Conservation (phyloP, 768 basidiomycete genomes). For the Mycena vitilis region DNA sequence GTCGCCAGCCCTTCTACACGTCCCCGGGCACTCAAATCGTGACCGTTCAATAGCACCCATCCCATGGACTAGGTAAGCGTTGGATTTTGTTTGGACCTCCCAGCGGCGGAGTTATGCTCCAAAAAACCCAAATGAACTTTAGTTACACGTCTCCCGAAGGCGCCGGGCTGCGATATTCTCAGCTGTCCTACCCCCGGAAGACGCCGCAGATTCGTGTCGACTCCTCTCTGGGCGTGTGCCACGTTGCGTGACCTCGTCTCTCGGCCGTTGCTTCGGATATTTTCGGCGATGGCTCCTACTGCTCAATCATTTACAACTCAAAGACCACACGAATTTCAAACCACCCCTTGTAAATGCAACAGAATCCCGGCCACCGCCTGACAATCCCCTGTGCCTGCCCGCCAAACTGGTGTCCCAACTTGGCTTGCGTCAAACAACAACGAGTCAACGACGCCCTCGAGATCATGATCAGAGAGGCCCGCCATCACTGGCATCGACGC, state of each 20-base stretch:
- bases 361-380: too few species aligned
- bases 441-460: conserved; percentile 3
- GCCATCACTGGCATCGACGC: conserved; percentile 5
- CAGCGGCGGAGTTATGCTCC: neutral
- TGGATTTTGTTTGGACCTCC: neutral
- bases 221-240: neutral
- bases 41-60: conserved; percentile 1
- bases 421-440: neutral
- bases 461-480: conserved; percentile 17
- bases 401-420: neutral
- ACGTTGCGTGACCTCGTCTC: neutral
- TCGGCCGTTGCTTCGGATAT: conserved; percentile 1
- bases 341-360: neutral
- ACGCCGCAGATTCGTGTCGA: neutral
- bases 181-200: neutral
- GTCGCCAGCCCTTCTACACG: conserved; percentile 1
- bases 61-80: neutral
- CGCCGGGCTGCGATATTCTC: neutral
- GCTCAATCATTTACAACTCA: neutral
- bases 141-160: neutral
- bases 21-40: conserved; percentile 4
- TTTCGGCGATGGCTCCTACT: neutral
- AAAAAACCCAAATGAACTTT: neutral
- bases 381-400: neutral
- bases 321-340: neutral